Conservation (phyloP, 2,329 filamentous ascomycete genomes). For the Raffaelea albimanens region DNA sequence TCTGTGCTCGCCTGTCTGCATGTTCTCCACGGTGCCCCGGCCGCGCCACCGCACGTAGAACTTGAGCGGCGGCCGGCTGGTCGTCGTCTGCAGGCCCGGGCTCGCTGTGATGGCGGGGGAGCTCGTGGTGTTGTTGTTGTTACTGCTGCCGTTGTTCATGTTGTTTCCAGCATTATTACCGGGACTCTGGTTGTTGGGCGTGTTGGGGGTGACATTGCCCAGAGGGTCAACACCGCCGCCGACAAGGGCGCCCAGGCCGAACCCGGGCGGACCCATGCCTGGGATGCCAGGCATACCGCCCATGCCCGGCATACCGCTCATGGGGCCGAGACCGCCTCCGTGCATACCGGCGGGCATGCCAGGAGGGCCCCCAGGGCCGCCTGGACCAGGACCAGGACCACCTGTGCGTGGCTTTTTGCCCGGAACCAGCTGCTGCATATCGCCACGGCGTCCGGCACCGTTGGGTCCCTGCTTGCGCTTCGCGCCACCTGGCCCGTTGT, state of each 20-base stretch:
- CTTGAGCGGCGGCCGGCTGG: constrained; percentile 11
- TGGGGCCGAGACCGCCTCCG: background rate
- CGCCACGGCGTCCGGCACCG: constrained; percentile 1
- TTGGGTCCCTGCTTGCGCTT: constrained; percentile 7
- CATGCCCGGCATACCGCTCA: constrained; percentile 5
- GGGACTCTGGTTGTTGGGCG: background rate
- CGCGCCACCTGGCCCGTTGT: background rate
- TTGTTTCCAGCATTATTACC: background rate
- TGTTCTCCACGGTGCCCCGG: constrained; percentile 16
- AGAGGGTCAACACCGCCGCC: background rate
- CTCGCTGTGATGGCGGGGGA: background rate
- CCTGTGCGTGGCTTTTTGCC: constrained; percentile 3
- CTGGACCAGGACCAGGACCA: background rate
- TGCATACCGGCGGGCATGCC: constrained; percentile 9
- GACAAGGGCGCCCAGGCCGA: constrained; percentile 10
- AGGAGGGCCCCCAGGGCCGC: background rate
- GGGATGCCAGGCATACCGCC: constrained; percentile 8
- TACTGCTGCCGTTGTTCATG: background rate
- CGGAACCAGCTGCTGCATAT: constrained; percentile 2
- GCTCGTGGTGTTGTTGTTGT: background rate
- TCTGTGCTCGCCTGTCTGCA: constrained; percentile 12
- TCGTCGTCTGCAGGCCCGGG: background rate
- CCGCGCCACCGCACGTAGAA: constrained; percentile 17
- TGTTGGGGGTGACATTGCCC: background rate
- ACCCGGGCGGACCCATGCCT: constrained; percentile 2